These are phyloP conservation scores for Paxillus involutus DNA, from an alignment of 768 basidiomycete genomes.

Conservation along the genomic window DNA sequence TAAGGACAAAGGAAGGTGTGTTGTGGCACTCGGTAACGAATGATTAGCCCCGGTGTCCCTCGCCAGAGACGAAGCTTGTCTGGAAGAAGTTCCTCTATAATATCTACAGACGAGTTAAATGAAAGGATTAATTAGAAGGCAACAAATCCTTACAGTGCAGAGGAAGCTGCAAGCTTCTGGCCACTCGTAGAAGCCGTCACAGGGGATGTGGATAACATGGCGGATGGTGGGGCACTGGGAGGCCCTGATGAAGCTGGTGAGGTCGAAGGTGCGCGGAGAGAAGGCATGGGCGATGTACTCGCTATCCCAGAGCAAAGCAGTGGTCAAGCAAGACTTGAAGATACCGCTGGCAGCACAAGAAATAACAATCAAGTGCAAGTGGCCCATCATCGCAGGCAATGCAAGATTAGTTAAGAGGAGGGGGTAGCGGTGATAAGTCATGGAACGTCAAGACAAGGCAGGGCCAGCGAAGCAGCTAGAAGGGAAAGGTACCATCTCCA, in stretches of 20 bases:
- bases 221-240: not conserved
- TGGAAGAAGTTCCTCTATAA: not conserved
- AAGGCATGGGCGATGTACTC: not conserved
- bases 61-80: not conserved
- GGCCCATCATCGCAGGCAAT: not conserved
- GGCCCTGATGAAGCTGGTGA: not conserved
- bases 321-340: not conserved
- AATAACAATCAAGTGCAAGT: not conserved
- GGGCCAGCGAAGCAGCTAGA: not conserved
- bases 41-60: not conserved
- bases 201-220: not conserved
- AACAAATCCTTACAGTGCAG: not conserved
- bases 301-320: not conserved
- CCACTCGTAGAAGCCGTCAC: not conserved
- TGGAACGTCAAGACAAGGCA: not conserved
- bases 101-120: no score
- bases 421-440: not conserved
- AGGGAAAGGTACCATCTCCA: not conserved
- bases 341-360: not conserved
- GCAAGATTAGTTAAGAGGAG: not conserved
- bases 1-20: not conserved
- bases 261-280: not conserved
- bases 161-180: not conserved
- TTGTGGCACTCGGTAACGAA: not conserved
- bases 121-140: no score